phyloP scores from a whole-genome alignment of 2,329 filamentous ascomycete species.

The Venturia asperata region DNA sequence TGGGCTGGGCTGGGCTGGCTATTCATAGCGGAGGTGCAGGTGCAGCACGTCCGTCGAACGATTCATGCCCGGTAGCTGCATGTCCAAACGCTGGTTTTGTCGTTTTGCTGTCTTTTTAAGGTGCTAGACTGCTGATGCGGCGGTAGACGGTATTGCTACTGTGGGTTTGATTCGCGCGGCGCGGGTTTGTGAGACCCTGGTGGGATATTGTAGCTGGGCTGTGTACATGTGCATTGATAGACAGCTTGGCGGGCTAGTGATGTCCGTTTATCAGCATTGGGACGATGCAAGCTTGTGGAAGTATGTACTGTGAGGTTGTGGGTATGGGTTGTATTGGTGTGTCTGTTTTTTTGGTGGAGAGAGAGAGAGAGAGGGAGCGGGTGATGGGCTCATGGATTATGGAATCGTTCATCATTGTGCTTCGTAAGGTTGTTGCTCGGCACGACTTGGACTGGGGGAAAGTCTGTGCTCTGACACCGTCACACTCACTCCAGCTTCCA shows the following conservation, averaged over 20 bases:
- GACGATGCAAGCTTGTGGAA: too few relatives aligned
- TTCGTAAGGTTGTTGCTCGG: too few relatives aligned
- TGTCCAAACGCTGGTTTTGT: slow-evolving; percentile 10
- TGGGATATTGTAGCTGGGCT: too few relatives aligned
- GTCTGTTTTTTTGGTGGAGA: too few relatives aligned
- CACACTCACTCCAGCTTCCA: neutral
- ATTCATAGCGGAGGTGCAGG: neutral
- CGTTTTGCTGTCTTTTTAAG: too few relatives aligned
- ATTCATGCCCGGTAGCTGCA: neutral
- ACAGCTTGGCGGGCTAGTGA: neutral
- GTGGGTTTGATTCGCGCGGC: too few relatives aligned
- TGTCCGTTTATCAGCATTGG: neutral
- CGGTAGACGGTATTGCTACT: too few relatives aligned
- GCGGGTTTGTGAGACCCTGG: too few relatives aligned
- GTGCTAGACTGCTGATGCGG: neutral
- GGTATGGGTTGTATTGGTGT: too few relatives aligned
- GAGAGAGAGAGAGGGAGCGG: neutral
- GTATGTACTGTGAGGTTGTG: too few relatives aligned
- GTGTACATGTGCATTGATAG: too few relatives aligned
- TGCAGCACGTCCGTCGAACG: neutral
- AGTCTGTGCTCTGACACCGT: neutral
- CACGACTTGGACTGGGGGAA: neutral
- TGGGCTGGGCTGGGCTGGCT: neutral
- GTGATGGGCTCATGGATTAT: neutral
- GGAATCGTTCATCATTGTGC: too few relatives aligned